Percentiles rank a stretch among this genome's conserved stretches.
phyloP scores from a whole-genome alignment of 2,329 filamentous ascomycete genomes.

The Atkinsonella texensis region DNA sequence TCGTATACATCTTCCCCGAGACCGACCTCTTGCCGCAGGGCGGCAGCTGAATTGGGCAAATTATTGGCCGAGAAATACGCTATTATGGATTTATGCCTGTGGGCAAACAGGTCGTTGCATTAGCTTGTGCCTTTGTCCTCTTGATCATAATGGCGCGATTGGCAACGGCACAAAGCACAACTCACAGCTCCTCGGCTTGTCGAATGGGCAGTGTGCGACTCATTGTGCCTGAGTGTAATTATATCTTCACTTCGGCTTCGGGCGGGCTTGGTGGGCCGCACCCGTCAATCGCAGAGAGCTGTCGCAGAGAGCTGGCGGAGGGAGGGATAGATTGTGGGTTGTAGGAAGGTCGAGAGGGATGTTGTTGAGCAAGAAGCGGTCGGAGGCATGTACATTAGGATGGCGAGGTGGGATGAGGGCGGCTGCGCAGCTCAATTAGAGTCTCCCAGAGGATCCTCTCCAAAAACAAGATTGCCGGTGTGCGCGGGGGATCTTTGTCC shows the following conservation, averaged over 20 bases:
- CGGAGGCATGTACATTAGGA: conserved; percentile 2
- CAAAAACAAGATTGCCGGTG: background rate
- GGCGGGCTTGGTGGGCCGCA: conserved; percentile 3
- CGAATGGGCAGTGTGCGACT: conserved; percentile 63
- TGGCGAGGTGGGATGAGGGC: background rate
- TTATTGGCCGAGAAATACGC: conserved; percentile 71
- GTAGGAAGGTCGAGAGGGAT: background rate
- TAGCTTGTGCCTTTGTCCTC: background rate
- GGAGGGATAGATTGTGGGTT: background rate
- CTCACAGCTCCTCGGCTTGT: conserved; percentile 83
- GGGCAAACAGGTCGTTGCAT: background rate
- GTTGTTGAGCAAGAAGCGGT: conserved; percentile 5
- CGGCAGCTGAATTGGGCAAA: conserved; percentile 55
- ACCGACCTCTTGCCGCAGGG: conserved; percentile 65
- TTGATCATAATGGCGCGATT: background rate
- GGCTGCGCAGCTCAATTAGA: background rate
- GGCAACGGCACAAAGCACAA: conserved; percentile 13
- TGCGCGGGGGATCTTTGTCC: background rate
- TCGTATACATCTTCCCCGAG: conserved; percentile 63
- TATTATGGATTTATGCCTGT: conserved; percentile 83
- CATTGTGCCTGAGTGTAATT: conserved; percentile 33
- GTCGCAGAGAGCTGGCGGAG: background rate
- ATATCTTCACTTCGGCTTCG: background rate
- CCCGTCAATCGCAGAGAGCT: background rate
- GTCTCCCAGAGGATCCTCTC: background rate